Percentiles rank a stretch among this genome's conserved stretches.
These are phyloP conservation scores for Penicillium sp. DNA, from an alignment of 2,329 filamentous ascomycete genomes.

Conservation along the genomic window DNA sequence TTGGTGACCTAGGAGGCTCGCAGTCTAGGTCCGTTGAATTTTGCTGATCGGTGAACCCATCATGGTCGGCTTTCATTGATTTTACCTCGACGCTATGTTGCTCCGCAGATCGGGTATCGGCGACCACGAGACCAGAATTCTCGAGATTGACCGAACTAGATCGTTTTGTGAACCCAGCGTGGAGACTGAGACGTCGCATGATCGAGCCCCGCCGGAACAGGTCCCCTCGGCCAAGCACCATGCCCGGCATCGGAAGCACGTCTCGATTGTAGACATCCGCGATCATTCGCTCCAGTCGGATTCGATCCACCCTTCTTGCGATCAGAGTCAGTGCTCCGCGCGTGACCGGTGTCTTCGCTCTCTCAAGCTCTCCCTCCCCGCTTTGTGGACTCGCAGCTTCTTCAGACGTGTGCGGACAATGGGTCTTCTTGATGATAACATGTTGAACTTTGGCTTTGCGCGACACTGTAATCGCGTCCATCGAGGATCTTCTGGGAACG, in stretches of 20 bases:
- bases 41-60: conserved; percentile 11
- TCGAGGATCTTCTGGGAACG: conserved; percentile 60
- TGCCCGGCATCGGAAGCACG: conserved; percentile 76
- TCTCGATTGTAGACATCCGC: conserved; percentile 83
- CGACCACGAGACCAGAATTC: conserved; percentile 13
- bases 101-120: conserved; percentile 10
- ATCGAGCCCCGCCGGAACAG: conserved; percentile 73
- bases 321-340: conserved; percentile 68
- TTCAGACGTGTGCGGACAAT: conserved; percentile 59
- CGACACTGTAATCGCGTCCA: conserved; percentile 74
- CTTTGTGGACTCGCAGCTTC: conserved; percentile 41
- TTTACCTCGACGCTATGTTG: conserved; percentile 17
- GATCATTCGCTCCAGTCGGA: conserved; percentile 70
- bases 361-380: conserved; percentile 58
- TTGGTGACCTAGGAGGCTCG: conserved; percentile 14
- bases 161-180: conserved; percentile 71
- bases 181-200: conserved; percentile 82
- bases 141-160: conserved; percentile 55
- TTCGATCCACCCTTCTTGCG: conserved; percentile 71
- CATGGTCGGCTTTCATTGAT: conserved; percentile 4
- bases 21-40: conserved; percentile 5
- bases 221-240: conserved; percentile 66
- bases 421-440: conserved; percentile 84
- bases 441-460: conserved; percentile 68
- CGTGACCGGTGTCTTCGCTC: conserved; percentile 77